These are phyloP conservation scores for Clavariopsis aquatica DNA, from an alignment of 495 filamentous ascomycete genomes.

Conservation along the genomic window DNA sequence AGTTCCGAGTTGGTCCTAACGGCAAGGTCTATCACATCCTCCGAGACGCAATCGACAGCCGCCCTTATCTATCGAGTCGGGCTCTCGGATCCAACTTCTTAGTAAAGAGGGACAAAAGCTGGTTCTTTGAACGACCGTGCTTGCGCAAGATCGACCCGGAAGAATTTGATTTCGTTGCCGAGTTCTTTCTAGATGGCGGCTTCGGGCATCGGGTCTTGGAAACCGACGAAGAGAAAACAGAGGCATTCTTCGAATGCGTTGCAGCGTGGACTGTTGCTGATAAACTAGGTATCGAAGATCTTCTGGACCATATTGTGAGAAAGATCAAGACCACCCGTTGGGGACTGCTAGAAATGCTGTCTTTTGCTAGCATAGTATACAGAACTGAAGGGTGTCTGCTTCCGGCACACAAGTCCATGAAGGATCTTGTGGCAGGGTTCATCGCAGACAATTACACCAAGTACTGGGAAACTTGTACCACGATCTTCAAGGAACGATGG, in stretches of 20 bases:
- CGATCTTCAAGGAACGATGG: neutral
- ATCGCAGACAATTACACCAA: constrained; percentile 15
- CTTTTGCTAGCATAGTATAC: constrained; percentile 18
- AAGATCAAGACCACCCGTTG: constrained; percentile 16
- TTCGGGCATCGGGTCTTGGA: constrained; percentile 18
- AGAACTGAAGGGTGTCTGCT: neutral
- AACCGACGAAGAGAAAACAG: neutral
- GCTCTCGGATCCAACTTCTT: neutral
- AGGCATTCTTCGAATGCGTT: constrained; percentile 2
- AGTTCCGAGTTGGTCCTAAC: constrained; percentile 14
- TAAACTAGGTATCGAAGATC: constrained; percentile 18
- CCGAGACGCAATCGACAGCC: neutral
- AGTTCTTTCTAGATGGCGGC: constrained; percentile 3
- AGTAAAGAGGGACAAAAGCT: neutral
- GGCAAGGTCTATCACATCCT: neutral
- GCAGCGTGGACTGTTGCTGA: constrained; percentile 19
- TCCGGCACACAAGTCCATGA: constrained; percentile 4
- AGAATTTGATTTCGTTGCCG: constrained; percentile 11
- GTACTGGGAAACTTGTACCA: neutral
- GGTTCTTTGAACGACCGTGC: neutral
- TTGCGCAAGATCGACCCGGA: constrained; percentile 1
- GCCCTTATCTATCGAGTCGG: neutral
- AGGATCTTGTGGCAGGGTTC: neutral
- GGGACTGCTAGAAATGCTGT: constrained; percentile 8
- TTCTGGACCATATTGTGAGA: constrained; percentile 20